These are phyloP conservation scores for Metarhizium guizhouense DNA, from an alignment of 2,329 filamentous ascomycete genomes.

Conservation along the genomic window DNA sequence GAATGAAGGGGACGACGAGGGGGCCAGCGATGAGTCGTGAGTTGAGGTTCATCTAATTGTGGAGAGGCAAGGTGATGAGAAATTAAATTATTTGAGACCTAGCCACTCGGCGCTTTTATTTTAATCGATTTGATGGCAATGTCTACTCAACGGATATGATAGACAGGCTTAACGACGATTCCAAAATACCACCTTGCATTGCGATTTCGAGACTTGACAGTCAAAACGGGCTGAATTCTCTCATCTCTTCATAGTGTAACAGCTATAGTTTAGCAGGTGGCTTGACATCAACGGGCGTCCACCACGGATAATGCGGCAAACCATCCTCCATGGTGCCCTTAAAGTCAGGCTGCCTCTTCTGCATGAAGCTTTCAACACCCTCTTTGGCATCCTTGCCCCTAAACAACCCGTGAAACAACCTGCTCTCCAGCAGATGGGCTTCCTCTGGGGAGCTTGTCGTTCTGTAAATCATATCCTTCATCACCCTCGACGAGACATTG, in stretches of 20 bases:
- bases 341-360: constrained; percentile 59
- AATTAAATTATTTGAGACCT: too few relatives aligned
- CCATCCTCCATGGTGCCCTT: constrained; percentile 51
- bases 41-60: background rate
- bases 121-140: too few relatives aligned
- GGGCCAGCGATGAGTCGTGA: background rate
- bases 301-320: constrained; percentile 59
- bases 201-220: background rate
- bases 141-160: too few relatives aligned
- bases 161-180: background rate
- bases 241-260: background rate
- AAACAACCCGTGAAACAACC: constrained; percentile 53
- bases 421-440: constrained; percentile 61
- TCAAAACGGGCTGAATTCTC: background rate
- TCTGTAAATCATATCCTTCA: constrained; percentile 63
- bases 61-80: too few relatives aligned
- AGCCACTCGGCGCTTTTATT: too few relatives aligned
- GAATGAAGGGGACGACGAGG: background rate
- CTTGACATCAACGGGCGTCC: constrained; percentile 38
- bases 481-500: constrained; percentile 52
- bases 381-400: constrained; percentile 51
- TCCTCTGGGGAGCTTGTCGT: constrained; percentile 52
- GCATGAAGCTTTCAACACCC: constrained; percentile 53
- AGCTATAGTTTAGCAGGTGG: background rate
- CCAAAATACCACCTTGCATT: too few relatives aligned